These are phyloP conservation scores for Pseudonectria foliicola DNA, from an alignment of 2,329 filamentous ascomycete species.

Conservation along the genomic window DNA sequence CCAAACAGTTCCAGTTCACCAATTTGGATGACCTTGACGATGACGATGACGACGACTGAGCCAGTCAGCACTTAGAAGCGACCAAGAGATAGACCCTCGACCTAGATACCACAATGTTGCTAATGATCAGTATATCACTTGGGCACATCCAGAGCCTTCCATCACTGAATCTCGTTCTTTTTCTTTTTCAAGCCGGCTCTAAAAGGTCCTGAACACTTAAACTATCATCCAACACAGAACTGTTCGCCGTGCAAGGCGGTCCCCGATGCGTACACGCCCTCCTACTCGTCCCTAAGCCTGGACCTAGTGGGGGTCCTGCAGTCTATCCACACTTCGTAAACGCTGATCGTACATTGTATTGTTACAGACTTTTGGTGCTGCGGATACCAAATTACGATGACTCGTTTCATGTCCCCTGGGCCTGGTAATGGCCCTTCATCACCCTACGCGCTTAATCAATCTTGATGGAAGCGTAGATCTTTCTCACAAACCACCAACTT, in stretches of 20 bases:
- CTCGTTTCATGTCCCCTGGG: constrained; percentile 7
- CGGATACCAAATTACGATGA: constrained; percentile 15
- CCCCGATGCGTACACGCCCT: no score
- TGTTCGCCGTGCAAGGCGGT: no score
- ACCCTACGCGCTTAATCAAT: constrained; percentile 58
- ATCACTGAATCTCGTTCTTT: no score
- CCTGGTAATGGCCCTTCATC: constrained; percentile 3
- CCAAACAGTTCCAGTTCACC: constrained; percentile 51
- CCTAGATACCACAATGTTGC: no score
- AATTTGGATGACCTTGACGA: constrained; percentile 47
- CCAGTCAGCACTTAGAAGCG: neutral
- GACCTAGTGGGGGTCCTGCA: no score
- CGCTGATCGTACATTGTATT: neutral
- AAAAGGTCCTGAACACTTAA: no score
- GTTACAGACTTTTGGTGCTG: neutral
- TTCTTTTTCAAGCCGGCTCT: no score
- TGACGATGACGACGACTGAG: constrained; percentile 34
- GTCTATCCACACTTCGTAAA: neutral
- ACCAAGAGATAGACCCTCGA: neutral
- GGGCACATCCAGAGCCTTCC: no score
- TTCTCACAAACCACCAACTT: constrained; percentile 88
- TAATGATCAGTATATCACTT: no score
- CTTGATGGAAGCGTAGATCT: constrained; percentile 97
- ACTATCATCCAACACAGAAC: no score
- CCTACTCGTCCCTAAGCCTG: no score